phyloP scores from a whole-genome alignment of 768 basidiomycete genomes.

The Tephrocybe sp. region DNA sequence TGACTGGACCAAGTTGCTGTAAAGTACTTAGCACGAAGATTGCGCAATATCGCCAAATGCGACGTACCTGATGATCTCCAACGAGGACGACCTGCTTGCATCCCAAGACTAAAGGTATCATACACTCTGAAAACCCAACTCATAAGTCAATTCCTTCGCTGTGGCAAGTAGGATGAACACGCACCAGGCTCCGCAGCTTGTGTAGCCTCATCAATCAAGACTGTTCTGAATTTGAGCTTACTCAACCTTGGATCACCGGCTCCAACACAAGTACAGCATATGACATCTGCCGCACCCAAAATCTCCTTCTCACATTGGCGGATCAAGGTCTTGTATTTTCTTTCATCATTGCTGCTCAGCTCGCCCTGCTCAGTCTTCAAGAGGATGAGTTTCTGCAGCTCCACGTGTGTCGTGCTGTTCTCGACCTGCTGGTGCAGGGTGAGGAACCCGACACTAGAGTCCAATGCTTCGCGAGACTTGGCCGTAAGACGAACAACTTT shows the following conservation, averaged over 20 bases:
- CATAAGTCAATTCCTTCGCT: no score
- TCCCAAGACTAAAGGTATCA: constrained; percentile 97
- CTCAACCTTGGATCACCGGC: constrained; percentile 94
- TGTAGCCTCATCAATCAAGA: constrained; percentile 97
- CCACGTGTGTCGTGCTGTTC: constrained; percentile 93
- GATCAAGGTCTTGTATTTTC: constrained; percentile 96
- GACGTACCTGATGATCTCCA: constrained; percentile 77
- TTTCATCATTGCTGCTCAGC: constrained; percentile 92
- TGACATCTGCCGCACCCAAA: constrained; percentile 90
- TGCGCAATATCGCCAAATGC: background rate
- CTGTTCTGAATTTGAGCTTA: constrained; percentile 98
- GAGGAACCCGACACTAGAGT: constrained; percentile 92
- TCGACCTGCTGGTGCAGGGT: constrained; percentile 97
- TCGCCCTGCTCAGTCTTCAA: constrained; percentile 98
- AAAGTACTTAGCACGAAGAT: constrained; percentile 8
- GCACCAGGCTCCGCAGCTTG: constrained; percentile 96
- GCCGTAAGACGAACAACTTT: constrained; percentile 98
- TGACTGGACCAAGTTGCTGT: constrained; percentile 96
- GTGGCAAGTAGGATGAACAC: no score
- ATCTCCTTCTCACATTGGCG: constrained; percentile 98
- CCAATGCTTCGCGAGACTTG: constrained; percentile 96
- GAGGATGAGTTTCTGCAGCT: constrained; percentile 97
- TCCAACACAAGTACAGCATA: constrained; percentile 98
- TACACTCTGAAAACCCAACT: constrained; percentile 79
- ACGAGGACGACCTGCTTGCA: constrained; percentile 99